Conservation (phyloP, 208 protist species). For the Trypanosoma lewisi region DNA sequence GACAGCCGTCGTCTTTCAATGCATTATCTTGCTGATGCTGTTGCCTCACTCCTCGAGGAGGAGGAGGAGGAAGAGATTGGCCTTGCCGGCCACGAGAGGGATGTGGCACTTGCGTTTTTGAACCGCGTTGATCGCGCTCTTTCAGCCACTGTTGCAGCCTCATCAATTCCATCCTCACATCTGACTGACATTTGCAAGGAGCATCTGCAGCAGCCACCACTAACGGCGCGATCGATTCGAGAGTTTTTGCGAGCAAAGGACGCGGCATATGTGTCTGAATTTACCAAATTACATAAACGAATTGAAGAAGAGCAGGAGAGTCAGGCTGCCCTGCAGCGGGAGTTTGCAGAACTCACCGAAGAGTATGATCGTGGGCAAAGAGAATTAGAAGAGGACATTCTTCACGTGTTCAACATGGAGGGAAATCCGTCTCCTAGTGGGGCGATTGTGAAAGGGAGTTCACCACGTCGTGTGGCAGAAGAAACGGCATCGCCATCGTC, state of each 20-base stretch:
- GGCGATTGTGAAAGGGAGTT: not conserved
- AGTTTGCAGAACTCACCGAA: not conserved
- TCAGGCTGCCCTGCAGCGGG: not conserved
- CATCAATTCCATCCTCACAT: not conserved
- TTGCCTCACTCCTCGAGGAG: conserved; percentile 8
- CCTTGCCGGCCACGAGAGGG: conserved; percentile 12
- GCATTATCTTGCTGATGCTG: conserved; percentile 19
- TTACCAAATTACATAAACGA: conserved; percentile 2
- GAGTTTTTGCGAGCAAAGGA: conserved; percentile 20
- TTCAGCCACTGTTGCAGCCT: not conserved
- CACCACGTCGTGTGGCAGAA: not conserved
- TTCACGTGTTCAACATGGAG: not conserved
- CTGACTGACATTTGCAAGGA: not conserved
- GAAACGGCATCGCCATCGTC: not conserved
- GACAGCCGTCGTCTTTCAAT: not conserved
- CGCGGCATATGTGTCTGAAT: conserved; percentile 13
- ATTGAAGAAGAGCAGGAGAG: conserved; percentile 9
- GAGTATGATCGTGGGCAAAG: not conserved
- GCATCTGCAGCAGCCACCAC: not conserved
- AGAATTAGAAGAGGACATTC: not conserved
- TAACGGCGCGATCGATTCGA: not conserved
- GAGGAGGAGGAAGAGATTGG: conserved; percentile 1
- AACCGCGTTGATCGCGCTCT: not conserved
- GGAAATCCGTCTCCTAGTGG: not conserved
- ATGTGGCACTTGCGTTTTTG: conserved; percentile 14